phyloP scores from a whole-genome alignment of 192 early-diverging fungal species.

The Backusella mclennaniae region DNA sequence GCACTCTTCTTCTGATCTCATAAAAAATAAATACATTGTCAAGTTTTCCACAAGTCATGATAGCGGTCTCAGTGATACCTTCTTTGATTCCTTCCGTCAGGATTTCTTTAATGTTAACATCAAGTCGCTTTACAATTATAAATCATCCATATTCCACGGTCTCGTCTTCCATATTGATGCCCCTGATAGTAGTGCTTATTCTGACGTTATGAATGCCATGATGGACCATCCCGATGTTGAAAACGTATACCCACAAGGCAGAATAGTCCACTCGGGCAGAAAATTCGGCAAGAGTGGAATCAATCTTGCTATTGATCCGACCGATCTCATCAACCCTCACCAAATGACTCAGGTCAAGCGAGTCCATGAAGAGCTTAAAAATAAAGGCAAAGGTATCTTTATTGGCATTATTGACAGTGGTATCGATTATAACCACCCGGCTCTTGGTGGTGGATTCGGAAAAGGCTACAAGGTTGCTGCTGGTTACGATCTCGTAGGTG shows the following conservation, averaged over 20 bases:
- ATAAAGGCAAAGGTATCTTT: slow-evolving; percentile 60
- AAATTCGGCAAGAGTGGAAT: background rate
- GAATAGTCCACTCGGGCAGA: background rate
- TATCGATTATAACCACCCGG: slow-evolving; percentile 62
- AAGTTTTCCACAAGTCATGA: background rate
- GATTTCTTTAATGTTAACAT: background rate
- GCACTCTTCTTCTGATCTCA: background rate
- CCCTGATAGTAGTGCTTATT: background rate
- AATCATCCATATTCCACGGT: background rate
- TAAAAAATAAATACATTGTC: background rate
- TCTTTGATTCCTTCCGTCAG: background rate
- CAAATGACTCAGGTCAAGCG: slow-evolving; percentile 47
- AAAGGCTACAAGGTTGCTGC: slow-evolving; percentile 51
- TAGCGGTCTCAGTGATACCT: background rate
- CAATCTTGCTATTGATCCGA: background rate
- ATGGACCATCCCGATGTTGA: background rate
- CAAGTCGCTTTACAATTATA: background rate
- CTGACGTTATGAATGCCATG: background rate
- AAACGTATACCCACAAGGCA: background rate
- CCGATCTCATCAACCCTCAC: background rate
- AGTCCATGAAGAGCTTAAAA: slow-evolving; percentile 46
- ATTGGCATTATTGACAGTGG: slow-evolving; percentile 64
- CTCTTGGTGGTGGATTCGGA: slow-evolving; percentile 65
- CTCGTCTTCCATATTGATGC: background rate
- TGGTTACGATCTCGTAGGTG: slow-evolving; percentile 69